Evolutionary conservation across 2,329 filamentous ascomycete genomes (phyloP).

Genomic region (Pseudogymnoascus sp.): DNA sequence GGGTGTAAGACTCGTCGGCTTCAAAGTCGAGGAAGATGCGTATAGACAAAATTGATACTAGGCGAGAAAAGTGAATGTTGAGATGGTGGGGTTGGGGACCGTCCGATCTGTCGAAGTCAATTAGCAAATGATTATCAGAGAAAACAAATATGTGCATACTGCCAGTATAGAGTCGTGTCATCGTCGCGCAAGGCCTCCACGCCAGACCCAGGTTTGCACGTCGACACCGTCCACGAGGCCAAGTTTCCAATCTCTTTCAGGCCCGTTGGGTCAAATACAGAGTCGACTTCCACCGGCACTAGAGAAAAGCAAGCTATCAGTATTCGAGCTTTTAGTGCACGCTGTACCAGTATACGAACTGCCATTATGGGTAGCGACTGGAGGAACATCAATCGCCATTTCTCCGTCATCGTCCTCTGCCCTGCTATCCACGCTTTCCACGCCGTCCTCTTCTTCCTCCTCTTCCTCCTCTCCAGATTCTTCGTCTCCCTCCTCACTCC

Average conservation of each 20-base stretch:
- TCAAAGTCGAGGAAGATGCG: conserved; percentile 86
- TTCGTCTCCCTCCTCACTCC: conserved; percentile 15
- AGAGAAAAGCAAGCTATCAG: neutral
- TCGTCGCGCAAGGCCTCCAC: conserved; percentile 69
- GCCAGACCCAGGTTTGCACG: conserved; percentile 71
- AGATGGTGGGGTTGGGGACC: conserved; percentile 76
- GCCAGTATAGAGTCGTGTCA: conserved; percentile 68
- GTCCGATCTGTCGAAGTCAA: conserved; percentile 50
- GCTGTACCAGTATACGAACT: neutral
- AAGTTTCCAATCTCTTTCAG: conserved; percentile 80
- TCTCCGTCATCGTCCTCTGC: conserved; percentile 25
- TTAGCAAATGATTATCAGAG: neutral
- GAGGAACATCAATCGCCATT: conserved; percentile 21
- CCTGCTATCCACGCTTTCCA: conserved; percentile 15
- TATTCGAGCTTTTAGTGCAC: conserved; percentile 19
- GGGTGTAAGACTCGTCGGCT: conserved; percentile 92
- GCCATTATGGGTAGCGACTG: neutral
- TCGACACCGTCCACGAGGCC: conserved; percentile 74
- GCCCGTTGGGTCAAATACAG: conserved; percentile 45
- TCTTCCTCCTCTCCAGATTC: conserved; percentile 16
- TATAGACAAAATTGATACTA: conserved; percentile 66
- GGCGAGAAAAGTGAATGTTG: conserved; percentile 78
- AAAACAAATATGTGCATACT: conserved; percentile 40
- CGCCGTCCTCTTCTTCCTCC: conserved; percentile 17
- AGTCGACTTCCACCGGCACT: conserved; percentile 28